phyloP scores from a whole-genome alignment of 352 stramenopile species.

The Globisporangium takayamanum region DNA sequence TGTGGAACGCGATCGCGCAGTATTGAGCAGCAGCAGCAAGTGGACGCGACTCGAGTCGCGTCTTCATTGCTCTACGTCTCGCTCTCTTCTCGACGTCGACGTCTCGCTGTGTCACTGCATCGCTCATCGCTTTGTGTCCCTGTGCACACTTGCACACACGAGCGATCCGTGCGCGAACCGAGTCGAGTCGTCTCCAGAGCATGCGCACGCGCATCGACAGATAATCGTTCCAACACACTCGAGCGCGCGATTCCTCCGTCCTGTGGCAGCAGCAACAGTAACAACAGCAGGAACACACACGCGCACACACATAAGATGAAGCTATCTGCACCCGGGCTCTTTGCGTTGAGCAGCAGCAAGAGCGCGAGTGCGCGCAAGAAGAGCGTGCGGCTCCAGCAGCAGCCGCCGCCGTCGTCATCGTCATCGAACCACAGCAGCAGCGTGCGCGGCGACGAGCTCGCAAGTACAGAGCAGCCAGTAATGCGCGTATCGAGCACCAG shows the following conservation, averaged over 20 bases:
- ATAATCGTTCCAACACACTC: too few relatives aligned
- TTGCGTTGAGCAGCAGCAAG: not conserved
- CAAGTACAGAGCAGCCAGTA: not conserved
- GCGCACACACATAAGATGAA: not conserved
- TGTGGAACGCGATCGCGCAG: slow-evolving; percentile 1
- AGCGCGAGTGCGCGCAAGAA: slow-evolving; percentile 5
- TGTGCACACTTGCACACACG: too few relatives aligned
- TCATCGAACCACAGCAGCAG: not conserved
- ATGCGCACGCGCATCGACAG: not conserved
- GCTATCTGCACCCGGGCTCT: not conserved
- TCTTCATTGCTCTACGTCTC: not conserved
- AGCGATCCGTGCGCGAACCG: too few relatives aligned
- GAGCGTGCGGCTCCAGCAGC: slow-evolving; percentile 2
- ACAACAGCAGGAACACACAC: not conserved
- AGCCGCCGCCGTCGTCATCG: not conserved
- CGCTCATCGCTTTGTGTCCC: too few relatives aligned
- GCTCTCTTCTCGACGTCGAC: too few relatives aligned
- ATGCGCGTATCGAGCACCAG: slow-evolving; percentile 9
- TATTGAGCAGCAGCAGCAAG: not conserved
- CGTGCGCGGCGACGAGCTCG: slow-evolving; percentile 1
- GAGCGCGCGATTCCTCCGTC: too few relatives aligned
- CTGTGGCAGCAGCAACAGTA: not conserved
- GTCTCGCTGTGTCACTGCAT: too few relatives aligned
- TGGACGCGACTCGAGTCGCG: not conserved
- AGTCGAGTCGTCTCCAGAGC: too few relatives aligned